Conservation (phyloP, 768 basidiomycete genomes). For the Pleurotus djamor region DNA sequence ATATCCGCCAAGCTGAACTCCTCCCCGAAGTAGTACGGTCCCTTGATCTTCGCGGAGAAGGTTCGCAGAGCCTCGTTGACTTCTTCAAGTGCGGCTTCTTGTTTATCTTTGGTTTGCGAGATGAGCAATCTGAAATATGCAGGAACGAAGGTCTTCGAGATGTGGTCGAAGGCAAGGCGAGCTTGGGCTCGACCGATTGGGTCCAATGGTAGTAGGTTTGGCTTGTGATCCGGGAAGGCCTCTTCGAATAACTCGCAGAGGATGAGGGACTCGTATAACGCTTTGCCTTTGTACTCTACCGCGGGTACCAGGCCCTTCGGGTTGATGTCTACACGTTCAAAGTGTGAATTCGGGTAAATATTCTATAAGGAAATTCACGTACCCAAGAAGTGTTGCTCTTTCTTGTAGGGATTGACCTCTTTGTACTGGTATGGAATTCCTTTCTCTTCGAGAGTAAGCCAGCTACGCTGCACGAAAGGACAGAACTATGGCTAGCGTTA, state of each 20-base stretch:
- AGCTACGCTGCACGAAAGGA: conserved; percentile 57
- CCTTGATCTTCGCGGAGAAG: conserved; percentile 31
- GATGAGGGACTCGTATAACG: conserved; percentile 64
- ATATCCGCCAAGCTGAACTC: conserved; percentile 53
- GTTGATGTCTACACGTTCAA: conserved; percentile 41
- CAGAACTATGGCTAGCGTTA: conserved; percentile 39
- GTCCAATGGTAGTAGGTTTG: conserved; percentile 49
- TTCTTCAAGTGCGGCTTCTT: conserved; percentile 23
- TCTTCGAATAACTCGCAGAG: conserved; percentile 71
- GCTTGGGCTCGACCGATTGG: conserved; percentile 48
- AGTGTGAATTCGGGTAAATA: neutral
- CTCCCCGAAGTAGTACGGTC: conserved; percentile 57
- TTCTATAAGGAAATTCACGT: conserved; percentile 8
- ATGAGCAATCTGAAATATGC: conserved; percentile 48
- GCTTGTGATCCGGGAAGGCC: conserved; percentile 40
- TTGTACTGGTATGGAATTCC: conserved; percentile 67
- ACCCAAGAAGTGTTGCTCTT: conserved; percentile 56
- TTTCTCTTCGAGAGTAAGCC: conserved; percentile 68
- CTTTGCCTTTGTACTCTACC: conserved; percentile 47
- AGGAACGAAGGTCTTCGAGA: conserved; percentile 51
- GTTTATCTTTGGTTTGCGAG: conserved; percentile 29
- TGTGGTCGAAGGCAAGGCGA: conserved; percentile 57
- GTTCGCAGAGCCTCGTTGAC: conserved; percentile 23
- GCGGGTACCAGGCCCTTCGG: conserved; percentile 71
- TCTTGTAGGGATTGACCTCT: conserved; percentile 71